Base-by-base conservation (phyloP, 306 rosid genomes). In the Lathyrus aphaca region DNA sequence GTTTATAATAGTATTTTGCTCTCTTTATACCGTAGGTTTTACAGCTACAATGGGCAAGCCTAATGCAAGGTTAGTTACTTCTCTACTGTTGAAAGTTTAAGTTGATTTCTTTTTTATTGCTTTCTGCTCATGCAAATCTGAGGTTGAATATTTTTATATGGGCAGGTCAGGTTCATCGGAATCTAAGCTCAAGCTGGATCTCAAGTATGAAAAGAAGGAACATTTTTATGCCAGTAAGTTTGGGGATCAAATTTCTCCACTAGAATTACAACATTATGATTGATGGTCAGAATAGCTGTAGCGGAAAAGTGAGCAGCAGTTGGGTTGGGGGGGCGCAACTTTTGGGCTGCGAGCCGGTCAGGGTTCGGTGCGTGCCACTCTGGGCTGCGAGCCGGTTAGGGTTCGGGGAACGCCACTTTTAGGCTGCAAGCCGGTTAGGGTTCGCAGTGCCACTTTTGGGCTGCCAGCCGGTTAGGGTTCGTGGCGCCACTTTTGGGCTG, bases 181-280 rank as follows among this genome's bases (percentile, higher is more conserved):
- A 50, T 78, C 80, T 14, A 84, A 75, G 43, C 58, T 83, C 29
- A n/a, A n/a, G n/a, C n/a, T n/a, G n/a, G 25, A 72, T 25, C 54
- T 27, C 65, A 84, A 79, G 51, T 72, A 72, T 7, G 78, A 81
- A 9, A 81, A 75, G 50, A 81, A 84, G 75, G 63, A 73, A n/a
- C 68, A 75, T n/a, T 84, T 84, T 65, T 84, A 84, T 59, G 32
- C 83, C 57, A 78, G 88, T 84, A 75, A 60, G 81, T 77, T 43
- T 8, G 2, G 0, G 14, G 6, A 15, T 19, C 48, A 55, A 14
- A 9, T 17, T 66, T 55, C n/a, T 14, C 23, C 54, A 2, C 51
- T 49, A 4, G 8, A 10, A 62, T 7, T 61, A 32, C n/a, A 5
- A 48, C 4, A 21, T 21, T 53, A 53, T 53, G 11, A 53, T 10